These are phyloP conservation scores for Fusarium sp. DNA, from an alignment of 2,329 filamentous ascomycete genomes.

Conservation along the genomic window DNA sequence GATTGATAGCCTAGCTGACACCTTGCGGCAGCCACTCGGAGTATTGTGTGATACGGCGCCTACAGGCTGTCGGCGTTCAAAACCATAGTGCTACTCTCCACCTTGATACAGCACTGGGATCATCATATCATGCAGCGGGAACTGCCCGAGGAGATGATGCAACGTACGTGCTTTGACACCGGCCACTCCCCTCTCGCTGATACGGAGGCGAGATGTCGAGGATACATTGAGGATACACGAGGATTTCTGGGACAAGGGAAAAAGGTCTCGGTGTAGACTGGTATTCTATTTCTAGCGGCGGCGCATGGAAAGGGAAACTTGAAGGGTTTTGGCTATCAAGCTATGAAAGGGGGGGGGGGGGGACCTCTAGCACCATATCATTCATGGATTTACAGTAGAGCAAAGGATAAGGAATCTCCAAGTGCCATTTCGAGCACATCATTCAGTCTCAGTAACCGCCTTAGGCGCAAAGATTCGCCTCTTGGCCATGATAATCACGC, in stretches of 20 bases:
- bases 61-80: constrained; percentile 5
- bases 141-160: not conserved
- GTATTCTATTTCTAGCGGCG: not conserved
- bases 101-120: not conserved
- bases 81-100: not conserved
- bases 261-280: not conserved
- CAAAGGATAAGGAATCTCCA: not conserved
- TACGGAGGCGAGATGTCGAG: not conserved
- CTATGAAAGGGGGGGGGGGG: not conserved
- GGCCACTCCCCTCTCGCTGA: not conserved
- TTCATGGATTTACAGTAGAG: not conserved
- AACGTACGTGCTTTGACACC: not conserved
- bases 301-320: not conserved
- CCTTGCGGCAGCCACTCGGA: not conserved
- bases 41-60: not conserved
- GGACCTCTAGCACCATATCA: not conserved
- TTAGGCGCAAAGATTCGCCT: too few species aligned
- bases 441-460: not conserved
- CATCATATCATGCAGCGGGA: not conserved
- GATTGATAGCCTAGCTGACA: not conserved
- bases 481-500: not conserved
- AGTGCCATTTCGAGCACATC: not conserved
- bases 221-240: not conserved
- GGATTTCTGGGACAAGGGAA: too few species aligned
- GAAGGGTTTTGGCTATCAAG: not conserved